Evolutionary conservation across 345 rosid genomes (phyloP).

Genomic region (Raphanus raphanistrum): DNA sequence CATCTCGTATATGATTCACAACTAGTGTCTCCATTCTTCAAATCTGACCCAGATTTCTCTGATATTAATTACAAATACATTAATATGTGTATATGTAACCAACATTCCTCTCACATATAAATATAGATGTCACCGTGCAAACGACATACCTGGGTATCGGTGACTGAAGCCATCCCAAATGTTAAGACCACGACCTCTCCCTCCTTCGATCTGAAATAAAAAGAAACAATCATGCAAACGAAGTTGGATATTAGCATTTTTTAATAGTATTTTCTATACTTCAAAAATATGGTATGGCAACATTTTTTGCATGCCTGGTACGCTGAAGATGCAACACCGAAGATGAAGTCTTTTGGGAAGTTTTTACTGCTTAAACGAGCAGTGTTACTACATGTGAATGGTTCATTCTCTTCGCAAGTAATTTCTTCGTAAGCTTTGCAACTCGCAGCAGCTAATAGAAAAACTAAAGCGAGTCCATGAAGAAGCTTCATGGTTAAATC

Average conservation of each 20-base stretch:
- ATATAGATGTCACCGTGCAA: background rate
- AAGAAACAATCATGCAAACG: background rate
- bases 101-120: background rate
- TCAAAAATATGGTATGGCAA: too few relatives aligned
- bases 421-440: background rate
- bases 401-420: background rate
- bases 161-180: background rate
- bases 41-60: background rate
- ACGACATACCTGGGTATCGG: background rate
- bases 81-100: background rate
- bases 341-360: background rate
- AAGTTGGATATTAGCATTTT: background rate
- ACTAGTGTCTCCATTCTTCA: conserved; percentile 1
- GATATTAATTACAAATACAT: background rate
- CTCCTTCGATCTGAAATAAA: background rate
- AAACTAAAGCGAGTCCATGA: background rate
- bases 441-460: background rate
- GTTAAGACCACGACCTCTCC: background rate
- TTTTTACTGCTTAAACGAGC: background rate
- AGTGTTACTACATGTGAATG: background rate
- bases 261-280: too few relatives aligned
- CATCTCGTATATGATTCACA: background rate
- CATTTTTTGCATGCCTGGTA: background rate
- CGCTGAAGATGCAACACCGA: background rate
- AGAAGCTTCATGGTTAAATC: background rate